A percentile compares a stretch with the other conserved stretches of the same genome.
Conservation (phyloP, 306 rosid species). For the Begonia loranthoides region DNA sequence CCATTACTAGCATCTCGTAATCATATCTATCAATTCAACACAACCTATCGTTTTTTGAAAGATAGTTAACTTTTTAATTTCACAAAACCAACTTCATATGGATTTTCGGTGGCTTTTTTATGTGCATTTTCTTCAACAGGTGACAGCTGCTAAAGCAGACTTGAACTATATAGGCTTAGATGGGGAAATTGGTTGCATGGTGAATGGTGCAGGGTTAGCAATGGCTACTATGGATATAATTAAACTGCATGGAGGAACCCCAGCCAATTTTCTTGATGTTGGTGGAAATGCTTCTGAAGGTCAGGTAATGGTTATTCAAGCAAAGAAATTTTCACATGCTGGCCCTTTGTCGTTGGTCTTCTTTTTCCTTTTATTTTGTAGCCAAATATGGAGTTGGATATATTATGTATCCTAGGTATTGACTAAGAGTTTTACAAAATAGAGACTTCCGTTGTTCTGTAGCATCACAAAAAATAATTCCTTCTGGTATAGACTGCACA, state of each 20-base stretch:
- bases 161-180: conserved; percentile 91
- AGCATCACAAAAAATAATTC: too few species aligned
- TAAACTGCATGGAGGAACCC: conserved; percentile 94
- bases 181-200: conserved; percentile 99
- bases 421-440: too few species aligned
- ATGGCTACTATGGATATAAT: conserved; percentile 99
- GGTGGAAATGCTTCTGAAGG: conserved; percentile 98
- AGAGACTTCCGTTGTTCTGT: too few species aligned
- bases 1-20: too few species aligned
- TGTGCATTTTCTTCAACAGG: conserved; percentile 38
- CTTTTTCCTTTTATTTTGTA: background rate
- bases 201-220: conserved; percentile 97
- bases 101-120: conserved; percentile 1
- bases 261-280: conserved; percentile 94
- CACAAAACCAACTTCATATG: too few species aligned
- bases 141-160: conserved; percentile 88
- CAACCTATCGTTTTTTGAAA: too few species aligned
- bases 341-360: conserved; percentile 11
- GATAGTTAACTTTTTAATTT: too few species aligned
- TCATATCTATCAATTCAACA: too few species aligned
- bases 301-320: conserved; percentile 51
- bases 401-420: too few species aligned
- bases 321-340: background rate
- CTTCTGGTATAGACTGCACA: too few species aligned
- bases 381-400: too few species aligned